Evolutionary conservation across 371 early-diverging fungal species (phyloP).

Genomic region (Zancudomyces culisetae): DNA sequence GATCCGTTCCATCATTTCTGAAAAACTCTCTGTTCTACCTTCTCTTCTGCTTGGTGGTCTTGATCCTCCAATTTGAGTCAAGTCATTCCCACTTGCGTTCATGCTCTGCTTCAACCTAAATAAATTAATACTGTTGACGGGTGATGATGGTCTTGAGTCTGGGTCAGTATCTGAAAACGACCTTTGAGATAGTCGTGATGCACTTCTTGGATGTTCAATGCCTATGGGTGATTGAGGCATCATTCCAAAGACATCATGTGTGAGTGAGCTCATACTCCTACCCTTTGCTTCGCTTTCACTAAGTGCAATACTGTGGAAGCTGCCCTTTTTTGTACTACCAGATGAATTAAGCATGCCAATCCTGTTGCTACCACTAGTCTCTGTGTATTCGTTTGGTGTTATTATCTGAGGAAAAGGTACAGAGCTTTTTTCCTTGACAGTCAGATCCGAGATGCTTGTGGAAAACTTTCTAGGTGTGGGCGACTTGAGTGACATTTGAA

Average conservation of each 20-base stretch:
- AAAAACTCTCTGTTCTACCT: slow-evolving; percentile 1
- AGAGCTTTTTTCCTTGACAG: neutral
- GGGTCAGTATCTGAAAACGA: neutral
- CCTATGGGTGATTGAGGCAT: neutral
- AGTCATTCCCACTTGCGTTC: too few species aligned
- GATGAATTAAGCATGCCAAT: neutral
- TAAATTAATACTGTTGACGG: neutral
- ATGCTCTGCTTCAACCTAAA: neutral
- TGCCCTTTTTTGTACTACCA: neutral
- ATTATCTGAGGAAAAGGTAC: too few species aligned
- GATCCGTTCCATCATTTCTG: slow-evolving; percentile 2
- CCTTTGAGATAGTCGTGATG: neutral
- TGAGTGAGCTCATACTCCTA: neutral
- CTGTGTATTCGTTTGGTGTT: neutral
- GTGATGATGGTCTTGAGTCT: neutral
- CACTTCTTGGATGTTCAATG: neutral
- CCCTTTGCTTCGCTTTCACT: neutral
- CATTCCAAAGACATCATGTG: neutral
- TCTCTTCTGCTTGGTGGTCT: slow-evolving; percentile 1
- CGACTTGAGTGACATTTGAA: too few species aligned
- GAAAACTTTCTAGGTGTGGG: neutral
- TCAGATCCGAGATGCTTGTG: neutral
- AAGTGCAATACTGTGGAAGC: too few species aligned
- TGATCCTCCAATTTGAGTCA: neutral
- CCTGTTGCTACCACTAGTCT: neutral